Base-by-base conservation (phyloP, 192 early-diverging fungal genomes). In the Entomortierella lignicola region DNA sequence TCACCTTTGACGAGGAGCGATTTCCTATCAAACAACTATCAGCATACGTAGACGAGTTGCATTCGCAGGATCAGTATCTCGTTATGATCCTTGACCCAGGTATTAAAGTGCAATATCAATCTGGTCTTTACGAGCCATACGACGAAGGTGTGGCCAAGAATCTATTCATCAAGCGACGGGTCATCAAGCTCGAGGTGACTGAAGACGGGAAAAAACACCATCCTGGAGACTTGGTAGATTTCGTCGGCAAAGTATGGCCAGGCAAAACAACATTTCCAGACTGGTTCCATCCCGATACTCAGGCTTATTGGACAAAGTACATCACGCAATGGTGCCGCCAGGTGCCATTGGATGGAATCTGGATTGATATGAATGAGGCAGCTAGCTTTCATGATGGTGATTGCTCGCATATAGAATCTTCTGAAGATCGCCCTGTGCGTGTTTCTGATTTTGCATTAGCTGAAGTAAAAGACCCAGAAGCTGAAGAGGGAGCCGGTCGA, bases 311-410 rank as follows among this genome's bases (percentile, higher is more conserved):
- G 89, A 68, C 63, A 31, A 81, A 73, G 21, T 66, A 82, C 66
- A 77, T 90, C 27, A 21, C 34, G 2, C 44, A 43, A 5, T 77
- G 63, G 62, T 34, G 59, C 25, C 6, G 55, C 2, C 37, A 73
- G 48, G 67, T 80, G 10, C 65, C 81, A 4, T 74, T 90, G 21
- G 87, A 89, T 72, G 89, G 89, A 8, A 63, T 90, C 55, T 90
- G 89, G 89, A 86, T 90, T 42, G 89, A 90, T 70, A 90, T 90
- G 89, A 90, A 90, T 65, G 89, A 89, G 71, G 60, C 83, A 2
- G 72, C 79, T 2, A 72, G 58, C 34, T 81, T 81, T 27, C 63
- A 66, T 27, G 56, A 66, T 52, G 71, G 71, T 41, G 62, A 64
- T 26, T 73, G 61, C 32, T 64, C 63, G 1, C 55, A 63, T 52